Base-by-base conservation (phyloP, 2,329 filamentous ascomycete genomes). In the Fusarium burgessii region DNA sequence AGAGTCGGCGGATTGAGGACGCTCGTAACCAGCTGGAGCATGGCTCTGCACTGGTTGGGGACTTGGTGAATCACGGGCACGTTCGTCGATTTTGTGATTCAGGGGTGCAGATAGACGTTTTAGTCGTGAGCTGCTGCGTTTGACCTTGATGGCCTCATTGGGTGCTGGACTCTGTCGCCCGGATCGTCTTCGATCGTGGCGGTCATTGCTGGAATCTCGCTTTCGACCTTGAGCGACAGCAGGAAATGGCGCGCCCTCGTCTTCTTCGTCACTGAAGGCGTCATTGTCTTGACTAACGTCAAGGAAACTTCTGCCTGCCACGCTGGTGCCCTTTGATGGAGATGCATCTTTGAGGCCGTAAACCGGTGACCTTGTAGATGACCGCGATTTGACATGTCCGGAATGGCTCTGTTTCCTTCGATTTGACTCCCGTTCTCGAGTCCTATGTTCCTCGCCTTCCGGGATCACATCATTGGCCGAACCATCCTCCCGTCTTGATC, bases 1-100 rank as follows among this genome's bases (percentile, higher is more conserved):
- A 1, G 95, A 97, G 80, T 98, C 95, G 11, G 91, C 88, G 62
- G 93, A 97, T 17, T 86, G 87, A 2, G 93, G 93, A 13, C 93
- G 88, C 74, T 94, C 93, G 66, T 94, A 92, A 2, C 87, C 85
- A 17, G 87, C 81, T 1, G 87, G 80, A 35, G 77, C 74, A 15
- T 71, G 76, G 62, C 38, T 79, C 62, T 62, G 77, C 23, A 67
- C 42, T 1, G 77, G 72, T 8, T 81, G 80, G 8, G 61, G 74
- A 17, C 77, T 73, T 0, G 75, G 74, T 3, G 72, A 64, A 15
- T 76, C 73, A 29, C 75, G 77, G 33, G 68, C 62, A 36, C 74
- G 74, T 25, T 84, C 81, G 38, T 87, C 80, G 38, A 75, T 62
- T 46, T 80, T 79, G 7, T 84, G 83, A 43, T 81, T 85, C 11